Percentiles rank a stretch among this genome's conserved stretches.
Conservation (phyloP, 2,329 filamentous ascomycete species). For the Aspergillus tanneri region DNA sequence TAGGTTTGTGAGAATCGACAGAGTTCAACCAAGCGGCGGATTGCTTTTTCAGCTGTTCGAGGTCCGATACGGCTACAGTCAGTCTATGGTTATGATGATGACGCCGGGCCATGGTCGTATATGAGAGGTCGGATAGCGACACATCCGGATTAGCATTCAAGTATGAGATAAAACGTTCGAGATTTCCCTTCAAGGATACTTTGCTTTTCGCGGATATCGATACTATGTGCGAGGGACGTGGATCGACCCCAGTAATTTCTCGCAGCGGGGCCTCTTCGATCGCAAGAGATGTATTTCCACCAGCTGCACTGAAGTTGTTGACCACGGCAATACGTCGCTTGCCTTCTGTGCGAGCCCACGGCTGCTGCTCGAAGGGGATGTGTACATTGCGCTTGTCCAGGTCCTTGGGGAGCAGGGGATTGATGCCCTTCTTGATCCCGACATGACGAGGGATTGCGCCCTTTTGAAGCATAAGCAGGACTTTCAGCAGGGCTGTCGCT, state of each 20-base stretch:
- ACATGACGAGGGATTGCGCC: constrained; percentile 64
- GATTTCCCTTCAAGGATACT: constrained; percentile 50
- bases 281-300: constrained; percentile 66
- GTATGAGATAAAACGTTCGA: constrained; percentile 49
- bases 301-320: constrained; percentile 70
- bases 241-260: constrained; percentile 53
- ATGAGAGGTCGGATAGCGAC: constrained; percentile 57
- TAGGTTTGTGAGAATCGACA: constrained; percentile 57
- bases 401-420: constrained; percentile 32
- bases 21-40: neutral
- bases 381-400: constrained; percentile 30
- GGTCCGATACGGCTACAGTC: constrained; percentile 1
- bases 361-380: constrained; percentile 45
- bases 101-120: constrained; percentile 61
- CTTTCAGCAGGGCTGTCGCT: constrained; percentile 54
- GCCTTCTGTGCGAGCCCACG: constrained; percentile 22
- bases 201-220: constrained; percentile 57
- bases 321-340: constrained; percentile 40
- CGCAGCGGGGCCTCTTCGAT: constrained; percentile 58
- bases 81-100: constrained; percentile 29
- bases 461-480: constrained; percentile 64
- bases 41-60: constrained; percentile 7
- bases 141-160: constrained; percentile 27
- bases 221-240: constrained; percentile 53
- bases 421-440: constrained; percentile 58